Conservation (phyloP, 192 early-diverging fungal genomes). For the Backusella macrospora region DNA sequence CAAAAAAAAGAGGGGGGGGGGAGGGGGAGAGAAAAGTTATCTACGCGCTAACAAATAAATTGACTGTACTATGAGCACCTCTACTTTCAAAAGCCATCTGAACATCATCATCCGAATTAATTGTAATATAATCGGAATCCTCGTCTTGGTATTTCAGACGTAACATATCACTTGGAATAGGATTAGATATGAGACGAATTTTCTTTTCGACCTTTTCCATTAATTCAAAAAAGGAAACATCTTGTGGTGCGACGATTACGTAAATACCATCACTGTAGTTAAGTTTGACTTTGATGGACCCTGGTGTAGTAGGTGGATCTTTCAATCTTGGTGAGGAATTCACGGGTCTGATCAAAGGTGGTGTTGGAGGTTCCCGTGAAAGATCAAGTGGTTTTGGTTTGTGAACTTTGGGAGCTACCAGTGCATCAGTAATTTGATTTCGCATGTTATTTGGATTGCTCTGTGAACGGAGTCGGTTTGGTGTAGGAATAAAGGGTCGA, state of each 20-base stretch:
- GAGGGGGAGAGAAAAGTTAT: neutral
- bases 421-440: neutral
- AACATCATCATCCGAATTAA: constrained; percentile 90
- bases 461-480: constrained; percentile 51
- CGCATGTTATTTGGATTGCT: constrained; percentile 58
- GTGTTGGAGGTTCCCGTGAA: neutral
- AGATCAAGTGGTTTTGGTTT: constrained; percentile 14
- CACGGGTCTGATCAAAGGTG: neutral
- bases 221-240: constrained; percentile 77
- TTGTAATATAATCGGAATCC: constrained; percentile 84
- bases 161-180: constrained; percentile 56
- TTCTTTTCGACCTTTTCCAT: constrained; percentile 85
- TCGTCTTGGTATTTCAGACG: constrained; percentile 90
- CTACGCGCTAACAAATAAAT: constrained; percentile 57
- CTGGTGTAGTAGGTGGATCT: constrained; percentile 2
- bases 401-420: constrained; percentile 7
- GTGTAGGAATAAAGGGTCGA: constrained; percentile 17
- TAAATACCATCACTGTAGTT: constrained; percentile 89
- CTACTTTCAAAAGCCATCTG: constrained; percentile 83
- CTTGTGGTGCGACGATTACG: constrained; percentile 79
- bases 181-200: constrained; percentile 76
- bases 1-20: neutral
- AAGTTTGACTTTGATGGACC: constrained; percentile 77
- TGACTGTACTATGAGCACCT: constrained; percentile 50
- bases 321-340: neutral